A percentile compares a stretch with the other conserved stretches of the same genome.
phyloP scores from a whole-genome alignment of 768 basidiomycete genomes.

The Asterophora parasitica region DNA sequence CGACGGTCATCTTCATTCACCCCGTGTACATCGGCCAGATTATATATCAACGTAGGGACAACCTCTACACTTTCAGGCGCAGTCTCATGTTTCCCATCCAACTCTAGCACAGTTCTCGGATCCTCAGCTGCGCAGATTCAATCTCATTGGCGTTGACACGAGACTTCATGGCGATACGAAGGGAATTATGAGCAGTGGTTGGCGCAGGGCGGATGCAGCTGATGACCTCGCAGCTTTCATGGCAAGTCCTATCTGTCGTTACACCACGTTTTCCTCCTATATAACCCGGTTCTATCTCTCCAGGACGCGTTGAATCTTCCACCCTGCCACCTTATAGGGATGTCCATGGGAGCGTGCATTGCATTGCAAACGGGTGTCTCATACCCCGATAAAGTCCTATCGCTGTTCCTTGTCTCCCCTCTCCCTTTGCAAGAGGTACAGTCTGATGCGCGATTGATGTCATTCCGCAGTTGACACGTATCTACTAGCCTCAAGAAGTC shows the following conservation, averaged over 20 bases:
- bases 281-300: background rate
- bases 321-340: slow-evolving; percentile 33
- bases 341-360: slow-evolving; percentile 32
- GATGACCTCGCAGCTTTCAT: slow-evolving; percentile 32
- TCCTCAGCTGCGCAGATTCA: slow-evolving; percentile 30
- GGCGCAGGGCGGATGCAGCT: slow-evolving; percentile 25
- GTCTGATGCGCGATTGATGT: background rate
- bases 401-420: slow-evolving; percentile 32
- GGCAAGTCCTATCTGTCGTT: slow-evolving; percentile 19
- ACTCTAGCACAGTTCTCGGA: slow-evolving; percentile 28
- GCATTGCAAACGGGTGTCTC: slow-evolving; percentile 29
- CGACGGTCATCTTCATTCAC: slow-evolving; percentile 33
- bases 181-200: slow-evolving; percentile 23
- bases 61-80: background rate
- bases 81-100: background rate
- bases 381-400: slow-evolving; percentile 30
- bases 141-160: slow-evolving; percentile 30
- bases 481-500: slow-evolving; percentile 25
- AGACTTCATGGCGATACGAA: slow-evolving; percentile 29
- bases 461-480: background rate
- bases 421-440: slow-evolving; percentile 30
- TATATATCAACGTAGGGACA: slow-evolving; percentile 28
- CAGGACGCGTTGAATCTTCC: slow-evolving; percentile 33
- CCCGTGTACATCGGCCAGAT: slow-evolving; percentile 28
- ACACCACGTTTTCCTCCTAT: background rate